Base-by-base conservation (phyloP, 371 early-diverging fungal species). In the Rhizomucor miehei region DNA sequence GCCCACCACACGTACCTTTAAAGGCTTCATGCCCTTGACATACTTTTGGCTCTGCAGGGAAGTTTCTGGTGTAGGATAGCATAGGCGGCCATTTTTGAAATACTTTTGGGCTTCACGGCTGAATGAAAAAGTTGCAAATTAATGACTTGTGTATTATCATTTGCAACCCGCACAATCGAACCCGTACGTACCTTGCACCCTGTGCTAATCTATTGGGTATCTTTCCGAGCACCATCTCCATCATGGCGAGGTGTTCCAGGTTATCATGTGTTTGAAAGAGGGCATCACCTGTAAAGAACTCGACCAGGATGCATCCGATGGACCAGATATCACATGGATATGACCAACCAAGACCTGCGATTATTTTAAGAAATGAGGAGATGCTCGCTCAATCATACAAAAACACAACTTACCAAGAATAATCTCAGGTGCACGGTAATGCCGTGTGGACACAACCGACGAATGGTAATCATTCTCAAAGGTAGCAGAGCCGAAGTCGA, bases 301-400 rank as follows among this genome's bases (percentile, higher is more conserved):
- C 98, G n/a, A 95, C 87, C 2, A 98, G 77, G 44, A 98, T 95
- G 71, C 98, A 98, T 1, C 97, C 98, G 57, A 96, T 75, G 9
- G 96, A 95, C 98, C 98, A 98, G 62, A 97, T 89, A 69, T 97
- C 98, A 71, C 96, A 96, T 25, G 95, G 92, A 71, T 84, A 96
- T 25, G 93, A 92, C 96, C 96, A 98, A 41, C 94, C 94, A 35
- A 90, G 67, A 45, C 80, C 81, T 75, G 53, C 25, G 37, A 10
- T 50, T 44, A 25, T 17, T 17, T 9, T 10, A 23, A 17, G 46
- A 8, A 51, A 16, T 9, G 11, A 16, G 6, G 6, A 55, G 3
- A 4, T n/a, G 40, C 16, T 39, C 37, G 9, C 21, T 41, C 39
- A 11, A 20, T 1, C 12, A 23, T 12, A 2, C 12, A 16, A 16